Conservation (phyloP, 306 rosid genomes). For the Parietaria judaica region DNA sequence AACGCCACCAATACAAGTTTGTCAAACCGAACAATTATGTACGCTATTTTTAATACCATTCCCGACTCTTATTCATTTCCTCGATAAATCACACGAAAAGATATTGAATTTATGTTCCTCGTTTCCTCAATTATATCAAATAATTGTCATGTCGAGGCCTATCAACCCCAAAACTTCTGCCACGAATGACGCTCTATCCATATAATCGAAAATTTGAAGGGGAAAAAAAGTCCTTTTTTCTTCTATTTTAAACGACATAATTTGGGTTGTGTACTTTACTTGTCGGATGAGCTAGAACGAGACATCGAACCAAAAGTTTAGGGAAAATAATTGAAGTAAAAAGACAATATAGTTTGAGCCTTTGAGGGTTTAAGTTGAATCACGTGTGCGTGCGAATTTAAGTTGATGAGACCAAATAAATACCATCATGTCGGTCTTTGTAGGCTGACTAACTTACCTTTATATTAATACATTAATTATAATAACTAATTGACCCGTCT, state of each 20-base stretch:
- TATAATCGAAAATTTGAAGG: background rate
- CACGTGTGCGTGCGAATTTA: background rate
- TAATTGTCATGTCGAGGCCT: background rate
- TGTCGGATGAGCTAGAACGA: background rate
- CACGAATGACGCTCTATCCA: background rate
- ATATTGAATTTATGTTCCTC: no score
- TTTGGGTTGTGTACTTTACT: background rate
- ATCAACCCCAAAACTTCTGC: background rate
- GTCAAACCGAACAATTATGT: no score
- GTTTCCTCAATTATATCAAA: no score
- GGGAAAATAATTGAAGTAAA: background rate
- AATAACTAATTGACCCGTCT: no score
- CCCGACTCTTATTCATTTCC: no score
- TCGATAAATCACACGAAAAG: no score
- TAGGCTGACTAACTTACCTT: no score
- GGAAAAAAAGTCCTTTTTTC: background rate
- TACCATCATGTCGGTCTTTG: background rate
- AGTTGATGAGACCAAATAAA: background rate
- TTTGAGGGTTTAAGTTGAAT: background rate
- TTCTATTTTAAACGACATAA: constrained; percentile 1
- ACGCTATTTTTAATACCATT: no score
- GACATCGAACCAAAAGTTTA: background rate
- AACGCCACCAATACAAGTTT: no score
- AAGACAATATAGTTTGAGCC: background rate
- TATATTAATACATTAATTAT: no score